Evolutionary conservation across 2,329 filamentous ascomycete species (phyloP).

Genomic region (Chrysoporthe deuterocubensis): DNA sequence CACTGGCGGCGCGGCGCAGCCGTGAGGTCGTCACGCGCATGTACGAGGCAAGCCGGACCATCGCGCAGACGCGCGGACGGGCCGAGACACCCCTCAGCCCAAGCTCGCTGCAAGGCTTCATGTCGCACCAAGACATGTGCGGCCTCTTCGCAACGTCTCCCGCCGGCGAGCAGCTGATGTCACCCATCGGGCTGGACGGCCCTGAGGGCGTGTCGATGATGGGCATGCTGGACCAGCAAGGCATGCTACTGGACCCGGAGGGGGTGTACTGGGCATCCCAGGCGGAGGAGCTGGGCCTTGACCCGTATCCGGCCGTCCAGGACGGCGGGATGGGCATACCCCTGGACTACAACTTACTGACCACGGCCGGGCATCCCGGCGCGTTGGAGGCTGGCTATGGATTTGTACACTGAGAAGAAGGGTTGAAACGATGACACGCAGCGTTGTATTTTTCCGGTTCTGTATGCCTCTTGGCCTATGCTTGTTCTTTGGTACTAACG

Average conservation of each 20-base stretch:
- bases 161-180: conserved; percentile 47
- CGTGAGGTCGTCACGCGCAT: conserved; percentile 67
- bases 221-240: conserved; percentile 57
- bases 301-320: conserved; percentile 35
- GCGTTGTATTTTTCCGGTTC: background rate
- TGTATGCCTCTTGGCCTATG: background rate
- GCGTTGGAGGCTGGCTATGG: conserved; percentile 44
- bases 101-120: conserved; percentile 23
- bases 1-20: conserved; percentile 64
- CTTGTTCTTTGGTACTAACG: conserved; percentile 10
- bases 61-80: conserved; percentile 38
- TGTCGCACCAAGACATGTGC: conserved; percentile 18
- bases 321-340: conserved; percentile 41
- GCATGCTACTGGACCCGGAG: conserved; percentile 57
- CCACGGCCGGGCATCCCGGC: conserved; percentile 35
- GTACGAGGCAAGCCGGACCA: conserved; percentile 58
- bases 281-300: conserved; percentile 40
- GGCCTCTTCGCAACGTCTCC: conserved; percentile 23
- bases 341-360: conserved; percentile 45
- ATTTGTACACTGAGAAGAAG: conserved; percentile 46
- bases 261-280: conserved; percentile 58
- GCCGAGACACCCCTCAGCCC: conserved; percentile 20
- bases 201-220: conserved; percentile 55
- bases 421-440: conserved; percentile 11
- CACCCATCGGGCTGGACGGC: conserved; percentile 55